These are phyloP conservation scores for Pluteus cervinus DNA, from an alignment of 768 basidiomycete species.

Conservation along the genomic window DNA sequence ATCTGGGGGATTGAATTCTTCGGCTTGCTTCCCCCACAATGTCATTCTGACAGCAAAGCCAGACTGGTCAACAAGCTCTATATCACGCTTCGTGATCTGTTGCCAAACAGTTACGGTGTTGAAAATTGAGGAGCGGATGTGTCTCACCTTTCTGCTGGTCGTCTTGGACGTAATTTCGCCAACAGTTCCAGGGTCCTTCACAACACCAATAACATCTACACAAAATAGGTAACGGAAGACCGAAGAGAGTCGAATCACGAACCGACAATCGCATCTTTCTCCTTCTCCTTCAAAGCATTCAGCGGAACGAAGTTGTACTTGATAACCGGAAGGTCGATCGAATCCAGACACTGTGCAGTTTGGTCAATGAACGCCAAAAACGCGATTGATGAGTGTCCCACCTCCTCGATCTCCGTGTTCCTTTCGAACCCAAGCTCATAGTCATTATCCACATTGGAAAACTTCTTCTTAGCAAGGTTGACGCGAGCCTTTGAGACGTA, in stretches of 20 bases:
- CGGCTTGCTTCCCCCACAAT: conserved; percentile 94
- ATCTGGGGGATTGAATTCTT: conserved; percentile 56
- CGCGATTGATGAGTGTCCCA: conserved; percentile 22
- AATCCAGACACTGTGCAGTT: conserved; percentile 68
- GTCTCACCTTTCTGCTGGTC: conserved; percentile 56
- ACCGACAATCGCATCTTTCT: conserved; percentile 86
- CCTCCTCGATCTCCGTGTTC: conserved; percentile 81
- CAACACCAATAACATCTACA: conserved; percentile 81
- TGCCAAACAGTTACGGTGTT: conserved; percentile 3
- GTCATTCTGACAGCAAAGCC: conserved; percentile 77
- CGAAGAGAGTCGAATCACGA: conserved; percentile 17
- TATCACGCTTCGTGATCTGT: conserved; percentile 84
- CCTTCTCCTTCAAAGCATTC: conserved; percentile 48
- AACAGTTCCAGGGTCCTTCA: conserved; percentile 71
- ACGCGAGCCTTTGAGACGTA: conserved; percentile 87
- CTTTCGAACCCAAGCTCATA: conserved; percentile 89
- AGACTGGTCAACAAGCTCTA: conserved; percentile 83
- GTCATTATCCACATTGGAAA: conserved; percentile 83
- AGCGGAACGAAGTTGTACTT: conserved; percentile 80
- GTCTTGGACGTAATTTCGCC: conserved; percentile 72
- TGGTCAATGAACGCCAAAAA: conserved; percentile 1
- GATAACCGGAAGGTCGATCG: conserved; percentile 67
- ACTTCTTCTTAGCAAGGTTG: conserved; percentile 96
- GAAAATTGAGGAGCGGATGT: background rate
- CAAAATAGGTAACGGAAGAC: conserved; percentile 8